phyloP scores from a whole-genome alignment of 345 rosid genomes.

The Pelargonium nanum region DNA sequence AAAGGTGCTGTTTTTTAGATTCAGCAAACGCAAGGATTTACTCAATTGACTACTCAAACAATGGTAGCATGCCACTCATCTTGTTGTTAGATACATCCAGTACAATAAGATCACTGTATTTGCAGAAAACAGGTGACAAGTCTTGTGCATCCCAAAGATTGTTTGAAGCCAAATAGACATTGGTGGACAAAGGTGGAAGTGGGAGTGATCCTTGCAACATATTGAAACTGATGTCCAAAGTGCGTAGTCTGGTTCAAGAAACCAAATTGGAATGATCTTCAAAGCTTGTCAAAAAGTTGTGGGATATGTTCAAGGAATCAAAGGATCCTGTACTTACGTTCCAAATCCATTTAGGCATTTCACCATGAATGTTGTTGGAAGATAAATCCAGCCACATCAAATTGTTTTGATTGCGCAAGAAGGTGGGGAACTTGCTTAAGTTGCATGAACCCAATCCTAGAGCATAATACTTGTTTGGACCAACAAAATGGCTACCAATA shows the following conservation, averaged over 20 bases:
- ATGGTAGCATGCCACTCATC: not conserved
- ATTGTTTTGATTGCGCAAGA: conserved; percentile 5
- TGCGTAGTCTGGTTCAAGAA: not conserved
- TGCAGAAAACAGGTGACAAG: not conserved
- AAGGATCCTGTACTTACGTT: too few species aligned
- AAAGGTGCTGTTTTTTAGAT: not conserved
- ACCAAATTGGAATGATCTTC: too few species aligned
- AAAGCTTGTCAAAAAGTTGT: too few species aligned
- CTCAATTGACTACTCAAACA: not conserved
- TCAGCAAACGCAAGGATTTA: accelerated
- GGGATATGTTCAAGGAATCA: too few species aligned
- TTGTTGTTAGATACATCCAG: conserved; percentile 13
- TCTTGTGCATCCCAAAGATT: not conserved
- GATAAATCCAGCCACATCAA: conserved; percentile 8
- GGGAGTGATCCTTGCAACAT: conserved; percentile 10
- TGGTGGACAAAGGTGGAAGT: not conserved
- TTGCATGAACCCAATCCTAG: conserved; percentile 16
- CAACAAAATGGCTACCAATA: not conserved
- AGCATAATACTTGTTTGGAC: not conserved
- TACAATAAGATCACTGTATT: not conserved
- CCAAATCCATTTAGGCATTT: conserved; percentile 17
- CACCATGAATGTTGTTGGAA: conserved; percentile 12
- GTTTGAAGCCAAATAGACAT: not conserved
- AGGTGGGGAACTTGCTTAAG: conserved; percentile 14
- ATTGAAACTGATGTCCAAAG: not conserved